Evolutionary conservation across 1,284 basidiomycete species (phyloP).

Genomic region (Earliella scabrosa): DNA sequence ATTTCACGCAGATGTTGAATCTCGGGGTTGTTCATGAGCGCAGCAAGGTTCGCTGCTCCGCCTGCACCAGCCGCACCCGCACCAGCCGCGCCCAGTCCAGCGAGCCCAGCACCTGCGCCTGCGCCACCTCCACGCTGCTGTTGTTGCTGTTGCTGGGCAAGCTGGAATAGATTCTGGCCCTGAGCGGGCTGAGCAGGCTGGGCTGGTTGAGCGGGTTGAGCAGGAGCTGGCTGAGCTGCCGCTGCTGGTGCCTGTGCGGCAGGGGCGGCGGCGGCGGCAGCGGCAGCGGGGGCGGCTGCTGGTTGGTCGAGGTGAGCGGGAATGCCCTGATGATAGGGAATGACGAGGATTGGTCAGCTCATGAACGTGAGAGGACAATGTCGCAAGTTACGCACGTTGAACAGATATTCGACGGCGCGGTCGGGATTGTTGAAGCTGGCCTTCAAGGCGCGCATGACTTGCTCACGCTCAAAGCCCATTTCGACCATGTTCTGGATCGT

Average conservation of each 20-base stretch:
- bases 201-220: slow-evolving; percentile 36
- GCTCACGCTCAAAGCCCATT: slow-evolving; percentile 94
- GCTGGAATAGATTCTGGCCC: slow-evolving; percentile 81
- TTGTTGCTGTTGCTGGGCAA: slow-evolving; percentile 76
- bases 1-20: slow-evolving; percentile 73
- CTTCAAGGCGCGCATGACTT: slow-evolving; percentile 86
- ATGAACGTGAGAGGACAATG: not conserved
- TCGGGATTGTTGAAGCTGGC: slow-evolving; percentile 99
- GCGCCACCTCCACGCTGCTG: slow-evolving; percentile 40
- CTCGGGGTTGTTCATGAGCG: slow-evolving; percentile 64
- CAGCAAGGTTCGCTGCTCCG: slow-evolving; percentile 51
- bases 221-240: slow-evolving; percentile 40
- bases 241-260: slow-evolving; percentile 41
- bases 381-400: slow-evolving; percentile 69
- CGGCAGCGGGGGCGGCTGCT: slow-evolving; percentile 33
- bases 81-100: slow-evolving; percentile 11
- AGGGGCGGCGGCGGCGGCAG: slow-evolving; percentile 36
- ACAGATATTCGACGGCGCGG: slow-evolving; percentile 95
- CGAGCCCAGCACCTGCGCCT: slow-evolving; percentile 13
- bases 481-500: slow-evolving; percentile 86
- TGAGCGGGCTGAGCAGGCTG: slow-evolving; percentile 39
- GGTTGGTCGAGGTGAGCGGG: slow-evolving; percentile 69
- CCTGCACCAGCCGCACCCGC: slow-evolving; percentile 35
- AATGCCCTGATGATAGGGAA: slow-evolving; percentile 63
- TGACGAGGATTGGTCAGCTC: slow-evolving; percentile 7